Evolutionary conservation across 2,329 filamentous ascomycete species (phyloP).

Genomic region (Colletotrichum coccodes): DNA sequence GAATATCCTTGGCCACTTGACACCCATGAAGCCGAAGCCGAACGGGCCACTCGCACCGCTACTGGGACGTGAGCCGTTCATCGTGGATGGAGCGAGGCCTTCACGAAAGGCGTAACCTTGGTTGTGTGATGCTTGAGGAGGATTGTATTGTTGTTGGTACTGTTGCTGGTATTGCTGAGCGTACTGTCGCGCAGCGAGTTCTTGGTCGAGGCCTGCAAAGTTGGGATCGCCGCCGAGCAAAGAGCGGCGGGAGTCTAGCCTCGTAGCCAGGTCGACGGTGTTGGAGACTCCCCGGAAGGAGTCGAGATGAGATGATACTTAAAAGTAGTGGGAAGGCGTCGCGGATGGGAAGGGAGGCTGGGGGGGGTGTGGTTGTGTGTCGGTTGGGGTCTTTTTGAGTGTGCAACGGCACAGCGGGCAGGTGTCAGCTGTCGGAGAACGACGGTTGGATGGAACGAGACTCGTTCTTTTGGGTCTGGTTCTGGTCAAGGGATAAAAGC

Average conservation of each 20-base stretch:
- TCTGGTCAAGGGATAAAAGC: constrained; percentile 27
- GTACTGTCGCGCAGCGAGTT: constrained; percentile 38
- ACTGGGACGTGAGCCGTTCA: constrained; percentile 36
- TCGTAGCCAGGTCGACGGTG: constrained; percentile 46
- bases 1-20: constrained; percentile 90
- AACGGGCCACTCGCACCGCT: constrained; percentile 33
- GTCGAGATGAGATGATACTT: constrained; percentile 37
- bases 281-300: constrained; percentile 40
- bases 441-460: constrained; percentile 2
- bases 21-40: constrained; percentile 78
- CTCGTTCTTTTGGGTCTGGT: constrained; percentile 9
- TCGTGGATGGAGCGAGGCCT: constrained; percentile 45
- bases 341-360: constrained; percentile 9
- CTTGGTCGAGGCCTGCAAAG: constrained; percentile 39
- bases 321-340: constrained; percentile 13
- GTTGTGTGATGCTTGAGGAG: constrained; percentile 38
- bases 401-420: neutral
- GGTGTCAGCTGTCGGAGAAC: constrained; percentile 13
- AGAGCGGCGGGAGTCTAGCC: constrained; percentile 52
- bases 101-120: constrained; percentile 46
- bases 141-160: constrained; percentile 34
- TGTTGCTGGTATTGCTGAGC: constrained; percentile 37
- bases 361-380: constrained; percentile 2
- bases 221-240: constrained; percentile 50
- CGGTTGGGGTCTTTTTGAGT: neutral